Percentiles rank a stretch among this genome's conserved stretches.
Evolutionary conservation across 2,329 filamentous ascomycete species (phyloP).

Genomic region (Westerdykella ornata): DNA sequence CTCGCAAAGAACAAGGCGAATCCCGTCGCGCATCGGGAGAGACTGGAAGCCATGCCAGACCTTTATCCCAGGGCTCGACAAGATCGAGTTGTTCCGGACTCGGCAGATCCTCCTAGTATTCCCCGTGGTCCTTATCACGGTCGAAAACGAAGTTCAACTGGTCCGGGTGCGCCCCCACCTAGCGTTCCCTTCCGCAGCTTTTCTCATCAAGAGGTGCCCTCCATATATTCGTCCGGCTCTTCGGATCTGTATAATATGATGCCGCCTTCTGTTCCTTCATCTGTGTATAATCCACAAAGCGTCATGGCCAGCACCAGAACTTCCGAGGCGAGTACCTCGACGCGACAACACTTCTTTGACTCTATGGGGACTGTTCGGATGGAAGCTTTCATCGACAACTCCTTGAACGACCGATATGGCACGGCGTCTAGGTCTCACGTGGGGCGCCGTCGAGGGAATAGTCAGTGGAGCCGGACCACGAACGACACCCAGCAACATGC

Average conservation of each 20-base stretch:
- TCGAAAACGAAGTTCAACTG: conserved; percentile 85
- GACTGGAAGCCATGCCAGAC: conserved; percentile 26
- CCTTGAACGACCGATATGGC: conserved; percentile 16
- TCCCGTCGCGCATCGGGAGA: conserved; percentile 29
- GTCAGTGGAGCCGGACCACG: conserved; percentile 34
- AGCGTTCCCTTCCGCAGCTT: conserved; percentile 69
- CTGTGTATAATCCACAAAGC: conserved; percentile 37
- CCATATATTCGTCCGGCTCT: conserved; percentile 35
- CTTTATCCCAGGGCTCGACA: conserved; percentile 22
- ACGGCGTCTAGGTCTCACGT: conserved; percentile 16
- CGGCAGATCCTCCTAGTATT: conserved; percentile 65
- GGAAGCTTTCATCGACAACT: conserved; percentile 82
- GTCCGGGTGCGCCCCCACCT: conserved; percentile 63
- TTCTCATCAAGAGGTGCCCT: conserved; percentile 47
- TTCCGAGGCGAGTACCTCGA: conserved; percentile 45
- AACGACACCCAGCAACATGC: conserved; percentile 25
- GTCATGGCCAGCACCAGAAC: conserved; percentile 46
- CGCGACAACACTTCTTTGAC: conserved; percentile 65
- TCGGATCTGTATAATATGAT: conserved; percentile 33
- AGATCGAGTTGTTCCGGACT: conserved; percentile 49
- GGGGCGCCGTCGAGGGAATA: conserved; percentile 28
- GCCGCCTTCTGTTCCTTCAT: conserved; percentile 33
- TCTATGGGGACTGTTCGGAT: conserved; percentile 85
- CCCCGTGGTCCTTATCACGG: conserved; percentile 65
- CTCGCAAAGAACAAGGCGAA: conserved; percentile 66